Base-by-base conservation (phyloP, 495 filamentous ascomycete species). In the Durotheca rogersii region DNA sequence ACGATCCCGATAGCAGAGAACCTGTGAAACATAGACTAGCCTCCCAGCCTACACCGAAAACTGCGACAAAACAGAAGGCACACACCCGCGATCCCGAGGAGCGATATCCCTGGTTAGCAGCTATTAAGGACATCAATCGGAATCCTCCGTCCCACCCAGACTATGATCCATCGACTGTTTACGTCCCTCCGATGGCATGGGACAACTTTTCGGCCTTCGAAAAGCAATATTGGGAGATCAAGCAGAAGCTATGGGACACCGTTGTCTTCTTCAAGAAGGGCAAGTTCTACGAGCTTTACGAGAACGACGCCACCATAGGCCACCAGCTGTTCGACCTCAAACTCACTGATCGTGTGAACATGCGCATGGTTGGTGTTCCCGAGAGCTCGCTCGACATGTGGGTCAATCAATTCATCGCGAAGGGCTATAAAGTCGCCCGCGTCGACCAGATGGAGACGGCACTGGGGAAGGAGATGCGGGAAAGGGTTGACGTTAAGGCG, bases 191-290 rank as follows among this genome's bases (percentile, higher is more conserved):
- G 0, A 35, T 74, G 3, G 89, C 89, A 6, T 90, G 81, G 80
- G 68, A 67, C 0, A 80, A 85, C 2, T 96, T 99, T 64, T 89
- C 89, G 0, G 79, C 92, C 0, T 99, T 99, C 51, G 93, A 99
- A 72, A 93, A 90, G 67, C 93, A 99, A 58, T 99, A 97, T 68
- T 99, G 93, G 93, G 91, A 96, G 61, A 97, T 99, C 68, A 99
- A 99, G 75, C 87, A 90, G 68, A 96, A 95, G 41, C 88, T 92
- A 56, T 96, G 88, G 88, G 89, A 96, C 51, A 97, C 90, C 0
- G 85, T 99, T 15, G 93, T 99, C 10, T 99, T 99, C 72, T 99
- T 99, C 78, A 97, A 96, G 71, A 99, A 99, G 72, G 93, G 93
- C 50, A 99, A 99, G 65, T 99, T 99, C 70, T 99, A 95, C 67